Evolutionary conservation across 148 eudicot genomes (phyloP).

Genomic region (Tetragonia tetragonoides): DNA sequence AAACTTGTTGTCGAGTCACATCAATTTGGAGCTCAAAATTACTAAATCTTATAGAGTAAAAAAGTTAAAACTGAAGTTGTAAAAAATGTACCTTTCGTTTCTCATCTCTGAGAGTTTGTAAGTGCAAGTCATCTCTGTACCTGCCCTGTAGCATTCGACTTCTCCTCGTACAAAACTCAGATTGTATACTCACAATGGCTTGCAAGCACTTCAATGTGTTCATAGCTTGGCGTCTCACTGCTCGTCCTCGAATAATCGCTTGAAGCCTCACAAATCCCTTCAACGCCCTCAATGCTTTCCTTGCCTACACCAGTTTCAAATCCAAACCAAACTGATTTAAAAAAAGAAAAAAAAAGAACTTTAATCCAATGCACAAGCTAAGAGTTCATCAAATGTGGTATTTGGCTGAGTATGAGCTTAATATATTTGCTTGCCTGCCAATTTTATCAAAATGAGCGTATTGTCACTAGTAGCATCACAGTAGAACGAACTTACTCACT

Average conservation of each 20-base stretch:
- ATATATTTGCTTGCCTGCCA: background rate
- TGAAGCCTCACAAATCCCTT: slow-evolving; percentile 81
- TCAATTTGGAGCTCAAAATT: too few species aligned
- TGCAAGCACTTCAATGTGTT: slow-evolving; percentile 67
- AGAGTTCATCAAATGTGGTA: background rate
- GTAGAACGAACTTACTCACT: too few species aligned
- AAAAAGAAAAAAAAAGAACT: background rate
- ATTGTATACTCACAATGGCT: slow-evolving; percentile 64
- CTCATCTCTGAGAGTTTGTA: slow-evolving; percentile 6
- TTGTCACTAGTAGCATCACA: too few species aligned
- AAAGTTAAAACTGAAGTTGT: background rate
- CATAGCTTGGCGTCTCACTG: slow-evolving; percentile 69
- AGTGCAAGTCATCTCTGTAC: slow-evolving; percentile 8
- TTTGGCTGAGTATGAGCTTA: background rate
- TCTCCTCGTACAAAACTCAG: slow-evolving; percentile 62
- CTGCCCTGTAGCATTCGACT: slow-evolving; percentile 33
- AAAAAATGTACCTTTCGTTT: slow-evolving; percentile 20
- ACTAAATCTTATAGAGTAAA: too few species aligned
- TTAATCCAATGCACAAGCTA: background rate
- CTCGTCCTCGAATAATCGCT: slow-evolving; percentile 68
- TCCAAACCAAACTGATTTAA: background rate
- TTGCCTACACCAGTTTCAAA: slow-evolving; percentile 42
- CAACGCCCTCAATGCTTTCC: slow-evolving; percentile 75
- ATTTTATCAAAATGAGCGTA: too few species aligned
- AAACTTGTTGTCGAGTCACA: too few species aligned